A percentile compares a stretch with the other conserved stretches of the same genome.
Conservation (phyloP, 2,329 filamentous ascomycete genomes). For the Nemania sp. region DNA sequence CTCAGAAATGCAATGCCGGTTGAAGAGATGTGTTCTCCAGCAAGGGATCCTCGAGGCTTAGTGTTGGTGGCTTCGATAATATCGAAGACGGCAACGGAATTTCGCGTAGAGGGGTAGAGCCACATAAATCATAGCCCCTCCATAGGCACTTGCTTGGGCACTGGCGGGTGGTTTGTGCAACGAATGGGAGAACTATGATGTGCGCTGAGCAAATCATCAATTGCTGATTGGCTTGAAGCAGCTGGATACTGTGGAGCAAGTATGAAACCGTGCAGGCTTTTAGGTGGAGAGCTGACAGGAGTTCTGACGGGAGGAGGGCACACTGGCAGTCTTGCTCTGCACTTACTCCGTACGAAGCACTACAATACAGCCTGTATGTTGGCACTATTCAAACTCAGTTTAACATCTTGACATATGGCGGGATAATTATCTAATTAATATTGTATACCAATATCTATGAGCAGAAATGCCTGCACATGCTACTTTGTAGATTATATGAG, state of each 20-base stretch:
- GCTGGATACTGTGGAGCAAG: neutral
- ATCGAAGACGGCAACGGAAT: conserved; percentile 15
- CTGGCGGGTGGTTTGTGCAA: conserved; percentile 15
- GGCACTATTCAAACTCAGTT: no score
- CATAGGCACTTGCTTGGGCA: neutral
- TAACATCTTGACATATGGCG: no score
- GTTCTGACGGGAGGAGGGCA: no score
- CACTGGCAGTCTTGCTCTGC: no score
- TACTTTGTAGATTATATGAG: no score
- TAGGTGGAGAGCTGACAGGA: no score
- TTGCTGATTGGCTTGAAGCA: conserved; percentile 11
- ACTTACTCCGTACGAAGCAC: no score
- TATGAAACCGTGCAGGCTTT: no score
- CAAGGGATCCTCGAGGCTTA: neutral
- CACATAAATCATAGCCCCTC: conserved; percentile 16
- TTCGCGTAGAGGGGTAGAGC: conserved; percentile 26
- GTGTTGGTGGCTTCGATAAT: neutral
- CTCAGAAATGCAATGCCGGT: neutral
- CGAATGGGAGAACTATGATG: conserved; percentile 11
- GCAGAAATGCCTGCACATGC: no score
- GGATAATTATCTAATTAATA: no score
- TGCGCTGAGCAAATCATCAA: conserved; percentile 21
- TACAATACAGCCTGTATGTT: no score
- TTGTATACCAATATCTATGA: no score
- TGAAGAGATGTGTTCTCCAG: neutral